phyloP scores from a whole-genome alignment of 1,139 yeast genomes.

The Geotrichum australiense region DNA sequence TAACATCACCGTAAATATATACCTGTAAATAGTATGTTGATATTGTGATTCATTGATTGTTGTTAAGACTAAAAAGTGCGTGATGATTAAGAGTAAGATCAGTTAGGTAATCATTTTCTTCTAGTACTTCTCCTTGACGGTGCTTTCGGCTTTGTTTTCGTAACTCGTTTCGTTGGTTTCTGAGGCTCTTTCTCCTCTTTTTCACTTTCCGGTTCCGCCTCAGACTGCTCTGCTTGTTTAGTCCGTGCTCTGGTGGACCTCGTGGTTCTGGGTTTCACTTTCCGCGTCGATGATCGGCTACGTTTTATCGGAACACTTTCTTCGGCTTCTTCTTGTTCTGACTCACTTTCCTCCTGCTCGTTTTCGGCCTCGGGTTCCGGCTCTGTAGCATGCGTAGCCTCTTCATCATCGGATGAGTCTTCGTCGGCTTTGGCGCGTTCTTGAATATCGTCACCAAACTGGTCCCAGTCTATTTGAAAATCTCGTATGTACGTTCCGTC shows the following conservation, averaged over 20 bases:
- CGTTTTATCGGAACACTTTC: slow-evolving; percentile 6
- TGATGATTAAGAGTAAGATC: no score
- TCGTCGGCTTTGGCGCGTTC: slow-evolving; percentile 34
- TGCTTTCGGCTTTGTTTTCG: no score
- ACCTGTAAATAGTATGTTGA: no score
- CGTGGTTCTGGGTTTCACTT: slow-evolving; percentile 14
- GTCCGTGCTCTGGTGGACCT: slow-evolving; percentile 17
- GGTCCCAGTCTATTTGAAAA: slow-evolving; percentile 41
- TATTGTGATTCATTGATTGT: no score
- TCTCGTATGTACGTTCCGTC: slow-evolving; percentile 25
- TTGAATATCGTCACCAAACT: slow-evolving; percentile 39
- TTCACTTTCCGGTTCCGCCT: no score
- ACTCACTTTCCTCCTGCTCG: slow-evolving; percentile 9
- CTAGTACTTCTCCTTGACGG: no score
- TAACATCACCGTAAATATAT: no score
- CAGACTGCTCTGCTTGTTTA: slow-evolving; percentile 17
- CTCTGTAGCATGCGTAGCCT: slow-evolving; percentile 7
- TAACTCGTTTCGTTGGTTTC: no score
- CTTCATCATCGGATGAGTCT: slow-evolving; percentile 16
- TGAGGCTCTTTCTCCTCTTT: no score
- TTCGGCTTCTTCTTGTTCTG: slow-evolving; percentile 10
- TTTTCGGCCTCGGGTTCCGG: slow-evolving; percentile 11
- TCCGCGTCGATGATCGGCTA: slow-evolving; percentile 8
- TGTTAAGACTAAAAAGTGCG: no score
- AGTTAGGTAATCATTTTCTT: no score